Evolutionary conservation across 1,284 basidiomycete species (phyloP).

Genomic region (Phylloporus sp.): DNA sequence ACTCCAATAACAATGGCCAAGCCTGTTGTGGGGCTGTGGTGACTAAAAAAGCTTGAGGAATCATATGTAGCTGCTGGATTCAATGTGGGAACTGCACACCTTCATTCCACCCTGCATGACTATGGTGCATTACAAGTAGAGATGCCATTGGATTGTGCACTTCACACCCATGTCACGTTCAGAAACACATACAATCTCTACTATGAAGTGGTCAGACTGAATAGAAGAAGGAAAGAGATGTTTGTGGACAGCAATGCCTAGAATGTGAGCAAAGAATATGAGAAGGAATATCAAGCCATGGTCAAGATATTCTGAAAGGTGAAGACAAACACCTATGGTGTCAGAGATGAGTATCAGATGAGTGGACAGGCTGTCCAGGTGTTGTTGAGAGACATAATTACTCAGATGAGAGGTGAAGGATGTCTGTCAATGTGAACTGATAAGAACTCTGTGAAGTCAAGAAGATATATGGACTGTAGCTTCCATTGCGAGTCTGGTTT

Average conservation of each 20-base stretch:
- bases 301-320: not conserved
- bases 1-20: not conserved
- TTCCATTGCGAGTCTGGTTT: no score
- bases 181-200: conserved; percentile 19
- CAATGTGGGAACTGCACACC: conserved; percentile 4
- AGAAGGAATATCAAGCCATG: not conserved
- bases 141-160: conserved; percentile 10
- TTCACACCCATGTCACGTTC: conserved; percentile 16
- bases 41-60: conserved; percentile 14
- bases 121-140: conserved; percentile 24
- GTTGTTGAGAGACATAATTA: no score
- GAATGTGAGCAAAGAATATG: not conserved
- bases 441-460: no score
- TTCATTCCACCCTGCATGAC: conserved; percentile 5
- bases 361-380: not conserved
- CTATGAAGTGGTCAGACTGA: conserved; percentile 15
- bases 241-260: conserved; percentile 3
- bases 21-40: conserved; percentile 14
- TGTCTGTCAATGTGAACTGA: no score
- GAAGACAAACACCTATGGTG: not conserved
- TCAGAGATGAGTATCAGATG: not conserved
- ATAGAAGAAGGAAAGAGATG: conserved; percentile 11
- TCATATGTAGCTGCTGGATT: conserved; percentile 16
- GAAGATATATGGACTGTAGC: no score
- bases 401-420: no score